Conservation (phyloP, 345 rosid genomes). For the Erysimum cheiranthoides region DNA sequence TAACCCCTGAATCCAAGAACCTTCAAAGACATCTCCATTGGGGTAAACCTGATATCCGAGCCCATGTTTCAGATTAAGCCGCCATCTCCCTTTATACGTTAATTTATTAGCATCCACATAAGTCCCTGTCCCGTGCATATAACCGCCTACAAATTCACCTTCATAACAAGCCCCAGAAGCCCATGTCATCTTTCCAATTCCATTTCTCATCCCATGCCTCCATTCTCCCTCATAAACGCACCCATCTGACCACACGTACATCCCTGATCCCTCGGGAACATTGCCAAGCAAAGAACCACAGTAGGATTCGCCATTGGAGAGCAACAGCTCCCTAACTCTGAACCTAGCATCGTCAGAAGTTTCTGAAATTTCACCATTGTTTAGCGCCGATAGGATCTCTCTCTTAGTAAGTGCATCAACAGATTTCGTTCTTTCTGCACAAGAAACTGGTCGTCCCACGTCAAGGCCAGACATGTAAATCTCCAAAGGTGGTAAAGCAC, state of each 20-base stretch:
- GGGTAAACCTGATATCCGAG: constrained; percentile 83
- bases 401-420: constrained; percentile 56
- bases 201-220: constrained; percentile 91
- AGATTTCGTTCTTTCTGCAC: constrained; percentile 79
- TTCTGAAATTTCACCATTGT: constrained; percentile 61
- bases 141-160: constrained; percentile 92
- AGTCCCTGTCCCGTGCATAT: constrained; percentile 83
- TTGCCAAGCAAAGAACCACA: constrained; percentile 79
- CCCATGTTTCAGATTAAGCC: constrained; percentile 89
- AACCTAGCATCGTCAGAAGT: constrained; percentile 63
- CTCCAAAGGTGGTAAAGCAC: constrained; percentile 50
- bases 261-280: constrained; percentile 84
- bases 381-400: constrained; percentile 49
- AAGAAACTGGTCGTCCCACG: constrained; percentile 57
- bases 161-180: constrained; percentile 78
- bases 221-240: constrained; percentile 85
- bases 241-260: constrained; percentile 83
- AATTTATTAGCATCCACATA: constrained; percentile 55
- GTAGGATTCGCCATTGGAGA: constrained; percentile 75
- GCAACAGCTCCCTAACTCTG: constrained; percentile 65
- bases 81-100: constrained; percentile 89
- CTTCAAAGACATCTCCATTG: constrained; percentile 83
- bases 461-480: constrained; percentile 91
- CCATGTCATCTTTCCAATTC: constrained; percentile 77
- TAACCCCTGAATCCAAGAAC: constrained; percentile 88